Evolutionary conservation across 192 early-diverging fungal genomes (phyloP), one percentile per base, ranked within the genome.

Genomic region (Fimicolochytrium jonesii): DNA sequence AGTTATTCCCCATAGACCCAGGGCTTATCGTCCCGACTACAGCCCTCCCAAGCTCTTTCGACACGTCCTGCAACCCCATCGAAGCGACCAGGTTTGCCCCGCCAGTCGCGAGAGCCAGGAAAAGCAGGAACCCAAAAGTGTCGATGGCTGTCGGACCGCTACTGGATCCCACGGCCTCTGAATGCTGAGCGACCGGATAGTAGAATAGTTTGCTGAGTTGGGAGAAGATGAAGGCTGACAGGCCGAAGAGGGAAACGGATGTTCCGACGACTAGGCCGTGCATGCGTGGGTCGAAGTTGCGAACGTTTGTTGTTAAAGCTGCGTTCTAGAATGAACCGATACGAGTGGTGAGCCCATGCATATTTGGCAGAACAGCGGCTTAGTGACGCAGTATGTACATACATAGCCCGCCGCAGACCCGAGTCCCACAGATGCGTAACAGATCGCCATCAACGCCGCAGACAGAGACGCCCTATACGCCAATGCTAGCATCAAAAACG

Each of bases 141-240:
- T 77, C 71, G 0, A 69, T 26, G 0, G 30, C 57, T 4, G 37
- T 20, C 0, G 17, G 17, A 5, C 32, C 34, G 1, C 33, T 23
- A 2, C 4, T 26, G 20, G 31, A 22, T 6, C 7, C 46, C 53
- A 55, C 4, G 46, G 10, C 46, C 9, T 48, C 46, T 48, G 13
- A n/a, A n/a, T 22, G 42, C 23, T 28, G n/a, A n/a, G n/a, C n/a
- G n/a, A n/a, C n/a, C n/a, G n/a, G n/a, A n/a, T n/a, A n/a, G 25
- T 51, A 30, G 48, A 76, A 72, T 17, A 70, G 13, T 3, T 28
- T 32, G 48, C 59, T 59, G 35, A 74, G 17, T 22, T 58, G 52
- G n/a, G 76, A 64, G 46, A 74, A 77, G 9, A 77, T 23, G 60
- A 74, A 73, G 0, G 72, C 77, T 20, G 69, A 67, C n/a, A 78